Percentiles rank a stretch among this genome's conserved stretches.
Evolutionary conservation across 2,329 filamentous ascomycete genomes (phyloP).

Genomic region (Aspergillus aculeatus): DNA sequence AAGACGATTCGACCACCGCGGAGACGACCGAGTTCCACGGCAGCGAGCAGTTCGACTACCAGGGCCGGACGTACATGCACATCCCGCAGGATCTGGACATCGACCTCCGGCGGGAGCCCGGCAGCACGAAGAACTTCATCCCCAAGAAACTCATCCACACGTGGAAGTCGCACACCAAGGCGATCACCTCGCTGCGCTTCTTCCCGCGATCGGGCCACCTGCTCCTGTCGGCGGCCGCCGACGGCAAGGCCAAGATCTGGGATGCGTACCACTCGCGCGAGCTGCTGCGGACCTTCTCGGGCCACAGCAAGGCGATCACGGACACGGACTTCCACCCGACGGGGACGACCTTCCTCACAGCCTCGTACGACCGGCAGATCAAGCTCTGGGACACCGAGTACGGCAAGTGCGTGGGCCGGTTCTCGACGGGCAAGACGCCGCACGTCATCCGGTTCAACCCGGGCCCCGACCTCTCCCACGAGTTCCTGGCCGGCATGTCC

Average conservation of each 20-base stretch:
- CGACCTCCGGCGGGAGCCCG: slow-evolving; percentile 76
- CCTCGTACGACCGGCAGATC: slow-evolving; percentile 91
- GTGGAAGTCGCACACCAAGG: slow-evolving; percentile 81
- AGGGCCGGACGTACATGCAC: slow-evolving; percentile 96
- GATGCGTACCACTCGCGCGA: slow-evolving; percentile 89
- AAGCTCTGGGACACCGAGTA: slow-evolving; percentile 99
- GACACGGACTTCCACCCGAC: slow-evolving; percentile 83
- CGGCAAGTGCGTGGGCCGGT: slow-evolving; percentile 80
- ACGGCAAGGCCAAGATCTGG: slow-evolving; percentile 89
- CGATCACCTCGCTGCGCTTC: slow-evolving; percentile 85
- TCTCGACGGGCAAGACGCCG: slow-evolving; percentile 90
- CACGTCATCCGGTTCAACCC: slow-evolving; percentile 96
- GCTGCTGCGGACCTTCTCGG: slow-evolving; percentile 84
- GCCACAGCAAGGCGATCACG: slow-evolving; percentile 85
- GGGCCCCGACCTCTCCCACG: slow-evolving; percentile 69
- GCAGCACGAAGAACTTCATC: slow-evolving; percentile 82
- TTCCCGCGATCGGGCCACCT: slow-evolving; percentile 86
- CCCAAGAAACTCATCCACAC: slow-evolving; percentile 92
- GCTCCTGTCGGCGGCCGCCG: slow-evolving; percentile 83
- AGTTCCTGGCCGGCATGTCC: slow-evolving; percentile 94
- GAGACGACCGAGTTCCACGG: slow-evolving; percentile 91
- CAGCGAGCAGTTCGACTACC: slow-evolving; percentile 80
- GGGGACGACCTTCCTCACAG: slow-evolving; percentile 83
- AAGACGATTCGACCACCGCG: slow-evolving; percentile 57
- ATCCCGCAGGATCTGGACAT: slow-evolving; percentile 86